Conservation (phyloP, 1,284 basidiomycete genomes). For the Wolfiporia cocos region DNA sequence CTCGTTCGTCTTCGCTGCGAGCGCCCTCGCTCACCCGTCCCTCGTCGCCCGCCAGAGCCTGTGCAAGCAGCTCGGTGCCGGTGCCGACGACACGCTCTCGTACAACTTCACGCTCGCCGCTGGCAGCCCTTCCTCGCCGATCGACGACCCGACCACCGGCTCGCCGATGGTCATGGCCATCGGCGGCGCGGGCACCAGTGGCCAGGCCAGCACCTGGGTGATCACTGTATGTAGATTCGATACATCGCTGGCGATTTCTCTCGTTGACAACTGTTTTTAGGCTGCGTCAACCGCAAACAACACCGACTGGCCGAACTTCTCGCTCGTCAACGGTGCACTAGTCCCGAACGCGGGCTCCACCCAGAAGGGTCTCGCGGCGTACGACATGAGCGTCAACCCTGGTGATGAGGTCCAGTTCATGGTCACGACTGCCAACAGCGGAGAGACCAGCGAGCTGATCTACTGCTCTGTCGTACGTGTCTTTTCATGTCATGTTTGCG, state of each 20-base stretch:
- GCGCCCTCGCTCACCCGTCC: background rate
- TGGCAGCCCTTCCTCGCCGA: constrained; percentile 1
- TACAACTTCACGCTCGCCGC: constrained; percentile 9
- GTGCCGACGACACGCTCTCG: background rate
- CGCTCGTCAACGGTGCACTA: constrained; percentile 5
- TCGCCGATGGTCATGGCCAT: constrained; percentile 3
- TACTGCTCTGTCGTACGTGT: constrained; percentile 11
- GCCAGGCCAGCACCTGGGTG: background rate
- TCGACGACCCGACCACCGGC: constrained; percentile 8
- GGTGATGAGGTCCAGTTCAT: constrained; percentile 4
- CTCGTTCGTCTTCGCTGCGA: background rate
- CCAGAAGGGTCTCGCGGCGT: background rate
- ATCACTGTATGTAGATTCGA: constrained; percentile 1
- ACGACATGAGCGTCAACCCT: background rate
- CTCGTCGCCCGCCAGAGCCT: background rate
- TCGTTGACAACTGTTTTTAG: too few relatives aligned
- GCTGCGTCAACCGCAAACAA: constrained; percentile 2
- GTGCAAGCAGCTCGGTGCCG: constrained; percentile 1
- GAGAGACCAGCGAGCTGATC: constrained; percentile 2
- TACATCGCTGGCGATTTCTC: too few relatives aligned
- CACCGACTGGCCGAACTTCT: constrained; percentile 4
- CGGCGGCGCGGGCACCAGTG: background rate
- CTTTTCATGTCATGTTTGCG: background rate
- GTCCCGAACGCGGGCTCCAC: background rate
- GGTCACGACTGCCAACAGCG: background rate